Evolutionary conservation across 1,139 yeast species (phyloP).

Genomic region (Magnusiomyces tetraspermus): DNA sequence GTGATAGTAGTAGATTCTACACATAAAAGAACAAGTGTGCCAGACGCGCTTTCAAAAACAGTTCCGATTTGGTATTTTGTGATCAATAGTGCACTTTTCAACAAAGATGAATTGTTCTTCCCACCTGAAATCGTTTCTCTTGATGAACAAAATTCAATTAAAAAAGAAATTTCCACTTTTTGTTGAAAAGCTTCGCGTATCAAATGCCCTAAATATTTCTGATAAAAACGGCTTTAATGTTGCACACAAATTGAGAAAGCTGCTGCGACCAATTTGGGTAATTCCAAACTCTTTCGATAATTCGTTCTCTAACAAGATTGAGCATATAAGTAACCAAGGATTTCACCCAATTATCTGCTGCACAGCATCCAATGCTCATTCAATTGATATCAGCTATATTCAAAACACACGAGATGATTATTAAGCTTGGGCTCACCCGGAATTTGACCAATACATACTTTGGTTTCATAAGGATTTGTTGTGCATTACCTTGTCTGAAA

Average conservation of each 20-base stretch:
- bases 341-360: slow-evolving; percentile 44
- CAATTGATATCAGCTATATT: slow-evolving; percentile 55
- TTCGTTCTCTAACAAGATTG: slow-evolving; percentile 17
- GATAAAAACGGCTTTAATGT: slow-evolving; percentile 10
- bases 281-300: slow-evolving; percentile 44
- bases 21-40: slow-evolving; percentile 70
- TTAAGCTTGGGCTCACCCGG: slow-evolving; percentile 64
- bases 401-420: slow-evolving; percentile 96
- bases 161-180: slow-evolving; percentile 41
- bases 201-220: slow-evolving; percentile 34
- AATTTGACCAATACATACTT: slow-evolving; percentile 44
- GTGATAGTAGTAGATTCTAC: slow-evolving; percentile 73
- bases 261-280: slow-evolving; percentile 62
- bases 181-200: slow-evolving; percentile 37
- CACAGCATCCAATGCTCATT: slow-evolving; percentile 55
- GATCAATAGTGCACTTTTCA: slow-evolving; percentile 45
- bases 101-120: slow-evolving; percentile 29
- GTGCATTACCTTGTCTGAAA: slow-evolving; percentile 33
- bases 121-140: slow-evolving; percentile 49
- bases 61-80: slow-evolving; percentile 91
- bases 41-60: slow-evolving; percentile 80
- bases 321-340: slow-evolving; percentile 18
- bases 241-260: slow-evolving; percentile 34
- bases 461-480: slow-evolving; percentile 43
- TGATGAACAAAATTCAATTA: slow-evolving; percentile 51